Percentiles rank a stretch among this genome's conserved stretches.
Evolutionary conservation across 1,284 basidiomycete species (phyloP).

Genomic region (Sanghuangporus sanghuang): DNA sequence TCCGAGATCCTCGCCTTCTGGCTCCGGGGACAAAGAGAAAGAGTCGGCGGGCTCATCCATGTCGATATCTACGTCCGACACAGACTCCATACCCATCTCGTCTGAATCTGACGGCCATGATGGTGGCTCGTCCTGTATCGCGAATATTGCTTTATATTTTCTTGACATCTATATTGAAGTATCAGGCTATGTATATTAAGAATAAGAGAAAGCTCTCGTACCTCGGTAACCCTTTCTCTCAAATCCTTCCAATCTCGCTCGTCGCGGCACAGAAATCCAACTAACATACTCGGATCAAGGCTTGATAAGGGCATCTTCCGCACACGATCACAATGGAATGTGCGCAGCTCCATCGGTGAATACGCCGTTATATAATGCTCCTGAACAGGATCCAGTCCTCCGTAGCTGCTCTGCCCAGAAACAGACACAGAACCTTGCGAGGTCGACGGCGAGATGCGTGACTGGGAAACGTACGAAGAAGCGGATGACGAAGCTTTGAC

Average conservation of each 20-base stretch:
- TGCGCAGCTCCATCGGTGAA: constrained; percentile 61
- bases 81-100: constrained; percentile 74
- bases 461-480: constrained; percentile 22
- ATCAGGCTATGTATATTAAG: neutral
- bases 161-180: constrained; percentile 33
- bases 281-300: constrained; percentile 95
- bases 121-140: constrained; percentile 81
- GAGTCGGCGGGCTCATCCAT: constrained; percentile 42
- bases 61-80: constrained; percentile 68
- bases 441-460: constrained; percentile 7
- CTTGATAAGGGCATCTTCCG: constrained; percentile 88
- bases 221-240: constrained; percentile 64
- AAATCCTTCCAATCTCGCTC: constrained; percentile 86
- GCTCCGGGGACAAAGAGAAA: constrained; percentile 35
- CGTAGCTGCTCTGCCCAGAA: constrained; percentile 3
- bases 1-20: constrained; percentile 30
- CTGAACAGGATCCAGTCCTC: constrained; percentile 36
- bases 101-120: constrained; percentile 74
- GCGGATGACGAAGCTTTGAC: constrained; percentile 50
- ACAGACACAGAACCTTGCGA: constrained; percentile 3
- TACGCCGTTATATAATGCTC: constrained; percentile 65
- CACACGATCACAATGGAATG: constrained; percentile 92
- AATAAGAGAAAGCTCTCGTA: constrained; percentile 26
- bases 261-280: constrained; percentile 85
- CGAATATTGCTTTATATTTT: constrained; percentile 74